These are phyloP conservation scores for Phytophthora boehmeriae DNA, from an alignment of 352 stramenopile species.

Conservation along the genomic window DNA sequence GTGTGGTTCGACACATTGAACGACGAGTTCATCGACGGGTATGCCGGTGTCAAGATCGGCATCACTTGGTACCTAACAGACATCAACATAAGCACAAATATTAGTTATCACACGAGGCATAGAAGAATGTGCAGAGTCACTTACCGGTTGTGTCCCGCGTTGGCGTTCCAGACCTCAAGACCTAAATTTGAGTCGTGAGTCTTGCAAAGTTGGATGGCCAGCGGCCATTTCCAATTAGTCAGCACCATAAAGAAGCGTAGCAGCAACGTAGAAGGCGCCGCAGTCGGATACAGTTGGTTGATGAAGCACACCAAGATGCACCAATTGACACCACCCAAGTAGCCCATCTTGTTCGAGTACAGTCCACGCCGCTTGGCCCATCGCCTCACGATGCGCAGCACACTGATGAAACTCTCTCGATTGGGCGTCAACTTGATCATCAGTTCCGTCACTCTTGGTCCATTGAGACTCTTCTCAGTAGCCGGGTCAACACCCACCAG, in stretches of 20 bases:
- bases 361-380: slow-evolving; percentile 94
- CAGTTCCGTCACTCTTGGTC: slow-evolving; percentile 90
- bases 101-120: slow-evolving; percentile 7
- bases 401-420: slow-evolving; percentile 86
- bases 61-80: slow-evolving; percentile 93
- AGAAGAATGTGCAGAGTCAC: slow-evolving; percentile 8
- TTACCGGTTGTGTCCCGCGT: slow-evolving; percentile 79
- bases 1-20: slow-evolving; percentile 97
- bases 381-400: slow-evolving; percentile 86
- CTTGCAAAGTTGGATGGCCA: slow-evolving; percentile 91
- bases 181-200: slow-evolving; percentile 87
- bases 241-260: slow-evolving; percentile 92
- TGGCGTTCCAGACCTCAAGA: slow-evolving; percentile 90
- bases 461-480: slow-evolving; percentile 91
- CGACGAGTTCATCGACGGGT: slow-evolving; percentile 99
- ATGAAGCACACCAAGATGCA: slow-evolving; percentile 98
- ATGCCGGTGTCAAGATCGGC: slow-evolving; percentile 99
- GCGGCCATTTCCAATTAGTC: slow-evolving; percentile 90
- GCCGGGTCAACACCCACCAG: slow-evolving; percentile 85
- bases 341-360: slow-evolving; percentile 99
- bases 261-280: slow-evolving; percentile 82
- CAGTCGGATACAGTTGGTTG: slow-evolving; percentile 91
- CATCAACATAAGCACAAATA: slow-evolving; percentile 10
- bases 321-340: slow-evolving; percentile 99
- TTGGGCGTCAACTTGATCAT: slow-evolving; percentile 92